Evolutionary conservation across 352 stramenopile species (phyloP), one percentile per base, ranked within the genome.

Genomic region (Phytopythium kandeliae): DNA sequence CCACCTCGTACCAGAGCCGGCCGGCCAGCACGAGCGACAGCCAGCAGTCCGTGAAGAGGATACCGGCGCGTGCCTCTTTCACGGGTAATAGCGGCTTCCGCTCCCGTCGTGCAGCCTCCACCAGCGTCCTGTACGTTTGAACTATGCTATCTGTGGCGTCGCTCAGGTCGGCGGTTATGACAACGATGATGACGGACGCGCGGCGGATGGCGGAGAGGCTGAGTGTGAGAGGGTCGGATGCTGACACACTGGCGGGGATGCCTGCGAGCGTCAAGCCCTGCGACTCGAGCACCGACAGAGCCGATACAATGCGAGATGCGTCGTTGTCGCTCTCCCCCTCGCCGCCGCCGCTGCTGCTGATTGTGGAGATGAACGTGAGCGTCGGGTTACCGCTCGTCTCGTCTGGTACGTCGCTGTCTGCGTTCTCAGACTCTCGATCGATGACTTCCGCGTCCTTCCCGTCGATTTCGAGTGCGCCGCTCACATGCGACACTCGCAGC

Each of bases 1-100:
- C 65, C 3, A 81, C 67, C 46, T 80, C 62, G 45, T 84, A 84
- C 72, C 72, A 84, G 5, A 85, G 65, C 6, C 68, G 57, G n/a
- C 73, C 73, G 7, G 67, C 69, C 65, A 81, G 76, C 2, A 55
- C 65, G n/a, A 81, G 36, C 15, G 58, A 55, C 8, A 84, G 41
- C 72, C 73, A 85, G 1, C 67, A 61, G n/a, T 51, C 10, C 17
- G 30, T 34, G 15, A 6, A 9, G 5, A 22, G 41, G 26, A 81
- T 51, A 13, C 57, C 35, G 15, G 58, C 55, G 4, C 58, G 60
- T 7, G 68, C 41, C 16, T 67, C 63, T 28, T 79, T 81, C 30
- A 79, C 76, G 0, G 70, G 70, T 1, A 85, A 45, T 12, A 79
- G 46, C 2, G 63, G 61, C 31, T 70, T 81, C 8, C 51, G 52